Percentiles rank a stretch among this genome's conserved stretches.
Conservation (phyloP, 306 rosid genomes). For the Arachis hypogaea region DNA sequence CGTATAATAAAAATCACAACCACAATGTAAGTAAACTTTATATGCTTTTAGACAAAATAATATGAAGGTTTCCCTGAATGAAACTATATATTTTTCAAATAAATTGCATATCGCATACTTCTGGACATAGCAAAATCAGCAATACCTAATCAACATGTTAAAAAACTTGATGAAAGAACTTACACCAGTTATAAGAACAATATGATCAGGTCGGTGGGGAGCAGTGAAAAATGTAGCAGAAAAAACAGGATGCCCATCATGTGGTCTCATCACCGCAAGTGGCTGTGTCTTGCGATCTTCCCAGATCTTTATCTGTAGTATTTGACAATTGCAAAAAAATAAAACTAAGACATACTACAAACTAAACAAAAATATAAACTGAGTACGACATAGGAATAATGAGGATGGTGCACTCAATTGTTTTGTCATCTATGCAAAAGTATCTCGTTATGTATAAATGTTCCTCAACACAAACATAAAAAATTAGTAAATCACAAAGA, state of each 20-base stretch:
- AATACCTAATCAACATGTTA: not conserved
- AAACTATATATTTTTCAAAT: conserved; percentile 24
- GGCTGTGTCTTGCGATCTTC: conserved; percentile 89
- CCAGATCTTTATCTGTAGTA: conserved; percentile 88
- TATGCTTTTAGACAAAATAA: not conserved
- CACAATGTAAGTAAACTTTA: not conserved
- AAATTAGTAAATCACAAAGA: not conserved
- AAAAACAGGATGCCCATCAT: conserved; percentile 87
- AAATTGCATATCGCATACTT: conserved; percentile 4
- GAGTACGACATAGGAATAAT: conserved; percentile 21
- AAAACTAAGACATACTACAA: conserved; percentile 22
- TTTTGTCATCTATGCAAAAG: not conserved
- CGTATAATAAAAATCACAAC: not conserved
- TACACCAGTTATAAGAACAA: conserved; percentile 91
- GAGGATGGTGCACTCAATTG: conserved; percentile 1
- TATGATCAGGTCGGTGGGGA: conserved; percentile 88
- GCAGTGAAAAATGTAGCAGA: conserved; percentile 86
- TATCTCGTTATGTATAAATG: not conserved
- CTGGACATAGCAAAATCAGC: conserved; percentile 2
- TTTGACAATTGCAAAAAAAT: conserved; percentile 21
- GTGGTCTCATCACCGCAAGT: conserved; percentile 77
- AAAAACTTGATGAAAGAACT: conserved; percentile 34
- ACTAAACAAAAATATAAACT: conserved; percentile 21
- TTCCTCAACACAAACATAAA: not conserved
- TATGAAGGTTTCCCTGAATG: conserved; percentile 4